Evolutionary conservation across 2,329 filamentous ascomycete species (phyloP).

Genomic region (Mycosphaerella arachidis): DNA sequence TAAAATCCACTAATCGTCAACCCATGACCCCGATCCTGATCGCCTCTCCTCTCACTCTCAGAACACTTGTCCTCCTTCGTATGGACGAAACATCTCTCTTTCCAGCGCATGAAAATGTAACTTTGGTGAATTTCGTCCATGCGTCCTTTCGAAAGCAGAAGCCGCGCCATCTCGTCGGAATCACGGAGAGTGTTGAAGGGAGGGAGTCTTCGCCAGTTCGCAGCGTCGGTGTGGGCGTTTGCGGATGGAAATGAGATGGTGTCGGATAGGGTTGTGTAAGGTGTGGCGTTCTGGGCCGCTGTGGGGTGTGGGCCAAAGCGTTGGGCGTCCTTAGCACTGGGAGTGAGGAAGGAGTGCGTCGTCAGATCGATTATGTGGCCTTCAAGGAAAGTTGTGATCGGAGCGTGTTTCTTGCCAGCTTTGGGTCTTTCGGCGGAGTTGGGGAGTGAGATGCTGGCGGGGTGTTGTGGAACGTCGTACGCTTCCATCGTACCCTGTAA

Average conservation of each 20-base stretch:
- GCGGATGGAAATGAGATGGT: slow-evolving; percentile 42
- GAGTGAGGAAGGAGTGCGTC: slow-evolving; percentile 49
- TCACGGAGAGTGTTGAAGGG: slow-evolving; percentile 37
- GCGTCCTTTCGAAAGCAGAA: slow-evolving; percentile 40
- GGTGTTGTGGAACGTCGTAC: slow-evolving; percentile 58
- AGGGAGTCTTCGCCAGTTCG: slow-evolving; percentile 47
- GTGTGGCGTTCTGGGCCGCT: slow-evolving; percentile 14
- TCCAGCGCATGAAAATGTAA: slow-evolving; percentile 56
- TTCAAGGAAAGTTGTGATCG: slow-evolving; percentile 63
- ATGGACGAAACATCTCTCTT: slow-evolving; percentile 49
- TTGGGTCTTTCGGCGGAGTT: slow-evolving; percentile 23
- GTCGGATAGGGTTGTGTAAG: slow-evolving; percentile 20
- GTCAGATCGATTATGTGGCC: slow-evolving; percentile 63
- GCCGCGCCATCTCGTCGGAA: slow-evolving; percentile 31
- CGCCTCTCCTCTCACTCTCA: slow-evolving; percentile 21
- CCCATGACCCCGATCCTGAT: slow-evolving; percentile 38
- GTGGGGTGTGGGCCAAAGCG: slow-evolving; percentile 14
- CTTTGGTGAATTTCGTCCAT: slow-evolving; percentile 39
- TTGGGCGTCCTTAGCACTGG: slow-evolving; percentile 34
- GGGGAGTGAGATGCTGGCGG: slow-evolving; percentile 25
- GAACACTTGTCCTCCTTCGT: slow-evolving; percentile 25
- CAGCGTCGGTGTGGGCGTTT: slow-evolving; percentile 42
- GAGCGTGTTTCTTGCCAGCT: slow-evolving; percentile 43
- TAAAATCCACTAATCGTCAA: slow-evolving; percentile 54
- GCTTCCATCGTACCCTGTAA: slow-evolving; percentile 66